phyloP scores from a whole-genome alignment of 306 rosid species.

The Pterocarpus santalinus region DNA sequence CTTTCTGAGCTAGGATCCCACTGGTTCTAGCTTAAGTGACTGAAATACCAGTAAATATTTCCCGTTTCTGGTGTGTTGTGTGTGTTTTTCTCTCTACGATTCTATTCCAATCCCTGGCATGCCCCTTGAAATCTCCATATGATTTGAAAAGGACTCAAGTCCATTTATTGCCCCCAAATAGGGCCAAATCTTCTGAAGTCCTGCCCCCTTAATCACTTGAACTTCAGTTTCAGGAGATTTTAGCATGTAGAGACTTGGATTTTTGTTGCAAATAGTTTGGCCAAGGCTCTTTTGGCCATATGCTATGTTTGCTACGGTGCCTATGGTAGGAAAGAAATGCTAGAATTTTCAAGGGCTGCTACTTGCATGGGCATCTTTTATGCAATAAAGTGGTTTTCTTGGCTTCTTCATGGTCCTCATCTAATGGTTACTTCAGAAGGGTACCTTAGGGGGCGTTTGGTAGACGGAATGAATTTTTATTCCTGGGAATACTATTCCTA shows the following conservation, averaged over 20 bases:
- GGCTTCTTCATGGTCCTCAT: conserved; percentile 7
- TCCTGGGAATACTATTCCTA: too few species aligned
- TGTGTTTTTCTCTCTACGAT: too few species aligned
- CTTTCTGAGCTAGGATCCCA: too few species aligned
- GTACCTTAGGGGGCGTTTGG: not conserved
- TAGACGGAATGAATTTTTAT: too few species aligned
- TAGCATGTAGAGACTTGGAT: not conserved
- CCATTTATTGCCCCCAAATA: not conserved
- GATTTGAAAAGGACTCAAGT: not conserved
- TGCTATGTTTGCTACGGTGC: conserved; percentile 26
- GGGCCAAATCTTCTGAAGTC: not conserved
- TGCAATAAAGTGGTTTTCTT: conserved; percentile 5
- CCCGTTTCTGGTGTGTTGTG: too few species aligned
- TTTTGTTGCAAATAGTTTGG: not conserved
- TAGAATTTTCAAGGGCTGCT: conserved; percentile 26
- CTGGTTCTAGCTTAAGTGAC: too few species aligned
- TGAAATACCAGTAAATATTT: too few species aligned
- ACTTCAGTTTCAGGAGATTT: not conserved
- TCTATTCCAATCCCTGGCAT: not conserved
- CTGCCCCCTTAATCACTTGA: not conserved
- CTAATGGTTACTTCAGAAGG: conserved; percentile 9
- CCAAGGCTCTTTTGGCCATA: not conserved
- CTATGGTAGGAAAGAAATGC: conserved; percentile 28
- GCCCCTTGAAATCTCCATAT: conserved; percentile 12
- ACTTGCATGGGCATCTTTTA: conserved; percentile 13